Conservation (phyloP, 2,329 filamentous ascomycete genomes). For the Lachnellula willkommii region DNA sequence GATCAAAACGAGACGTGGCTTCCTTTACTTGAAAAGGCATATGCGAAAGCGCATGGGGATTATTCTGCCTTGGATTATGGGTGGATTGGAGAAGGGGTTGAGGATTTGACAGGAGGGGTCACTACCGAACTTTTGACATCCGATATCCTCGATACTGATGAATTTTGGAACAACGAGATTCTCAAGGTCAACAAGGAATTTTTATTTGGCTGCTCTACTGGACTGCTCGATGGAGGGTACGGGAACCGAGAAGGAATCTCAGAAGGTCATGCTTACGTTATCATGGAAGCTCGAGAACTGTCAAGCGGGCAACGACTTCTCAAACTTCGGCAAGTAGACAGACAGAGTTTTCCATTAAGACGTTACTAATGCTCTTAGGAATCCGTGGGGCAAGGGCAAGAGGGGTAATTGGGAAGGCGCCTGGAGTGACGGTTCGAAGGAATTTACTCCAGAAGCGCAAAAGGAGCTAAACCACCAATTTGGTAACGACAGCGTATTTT, state of each 20-base stretch:
- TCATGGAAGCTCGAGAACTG: constrained; percentile 52
- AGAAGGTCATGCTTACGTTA: constrained; percentile 54
- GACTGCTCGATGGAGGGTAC: constrained; percentile 57
- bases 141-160: constrained; percentile 71
- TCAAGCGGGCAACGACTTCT: constrained; percentile 50
- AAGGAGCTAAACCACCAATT: constrained; percentile 54
- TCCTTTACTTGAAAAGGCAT: constrained; percentile 74
- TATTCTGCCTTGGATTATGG: constrained; percentile 70
- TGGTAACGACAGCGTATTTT: constrained; percentile 58
- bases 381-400: constrained; percentile 55
- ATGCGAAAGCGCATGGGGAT: constrained; percentile 79
- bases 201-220: constrained; percentile 64
- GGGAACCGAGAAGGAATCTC: constrained; percentile 54
- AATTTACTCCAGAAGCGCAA: constrained; percentile 55
- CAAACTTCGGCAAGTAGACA: constrained; percentile 39
- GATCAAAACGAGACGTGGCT: constrained; percentile 79
- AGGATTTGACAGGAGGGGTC: constrained; percentile 62
- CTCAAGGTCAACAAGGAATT: constrained; percentile 77
- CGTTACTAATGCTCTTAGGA: constrained; percentile 26
- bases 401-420: constrained; percentile 56
- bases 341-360: neutral
- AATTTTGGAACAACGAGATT: constrained; percentile 79
- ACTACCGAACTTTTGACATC: constrained; percentile 65
- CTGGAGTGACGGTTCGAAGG: constrained; percentile 54
- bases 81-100: constrained; percentile 51